Percentiles rank a stretch among this genome's conserved stretches.
Evolutionary conservation across 208 protist species (phyloP).

Genomic region (Crithidia fasciculata): DNA sequence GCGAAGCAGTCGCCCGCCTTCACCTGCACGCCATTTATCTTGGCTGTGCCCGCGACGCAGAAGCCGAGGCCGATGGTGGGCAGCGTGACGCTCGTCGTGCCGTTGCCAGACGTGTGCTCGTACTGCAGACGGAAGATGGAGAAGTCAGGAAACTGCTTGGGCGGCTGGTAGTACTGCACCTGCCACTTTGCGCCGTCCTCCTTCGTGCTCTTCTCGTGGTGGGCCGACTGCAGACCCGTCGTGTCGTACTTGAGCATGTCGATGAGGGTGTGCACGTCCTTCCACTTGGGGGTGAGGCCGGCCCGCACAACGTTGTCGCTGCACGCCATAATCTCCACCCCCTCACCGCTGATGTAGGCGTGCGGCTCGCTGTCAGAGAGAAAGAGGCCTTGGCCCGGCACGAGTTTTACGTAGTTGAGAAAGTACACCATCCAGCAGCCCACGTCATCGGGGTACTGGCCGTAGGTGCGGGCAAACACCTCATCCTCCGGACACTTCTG

Average conservation of each 20-base stretch:
- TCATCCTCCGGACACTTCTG: slow-evolving; percentile 65
- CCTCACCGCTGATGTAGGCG: slow-evolving; percentile 97
- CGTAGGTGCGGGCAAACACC: slow-evolving; percentile 83
- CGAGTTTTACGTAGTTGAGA: slow-evolving; percentile 95
- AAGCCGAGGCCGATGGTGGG: slow-evolving; percentile 90
- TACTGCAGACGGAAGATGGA: slow-evolving; percentile 80
- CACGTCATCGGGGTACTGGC: slow-evolving; percentile 96
- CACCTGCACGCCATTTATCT: slow-evolving; percentile 73
- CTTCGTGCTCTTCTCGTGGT: slow-evolving; percentile 42
- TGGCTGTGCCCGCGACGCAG: slow-evolving; percentile 70
- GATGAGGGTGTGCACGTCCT: slow-evolving; percentile 93
- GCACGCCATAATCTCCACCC: slow-evolving; percentile 97
- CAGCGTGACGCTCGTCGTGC: slow-evolving; percentile 46
- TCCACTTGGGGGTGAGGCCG: slow-evolving; percentile 97
- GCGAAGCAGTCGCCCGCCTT: slow-evolving; percentile 77
- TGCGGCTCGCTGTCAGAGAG: slow-evolving; percentile 97
- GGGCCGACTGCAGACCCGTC: slow-evolving; percentile 61
- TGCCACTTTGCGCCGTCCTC: slow-evolving; percentile 58
- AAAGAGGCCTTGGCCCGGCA: slow-evolving; percentile 96
- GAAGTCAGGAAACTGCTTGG: slow-evolving; percentile 82
- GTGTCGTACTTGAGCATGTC: slow-evolving; percentile 93
- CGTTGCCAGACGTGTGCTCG: slow-evolving; percentile 42
- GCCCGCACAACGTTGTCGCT: slow-evolving; percentile 98
- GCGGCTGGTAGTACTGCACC: slow-evolving; percentile 87
- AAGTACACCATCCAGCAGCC: slow-evolving; percentile 98